Evolutionary conservation across 164 flowering plant species (phyloP).

Genomic region (Chimonanthus praecox): DNA sequence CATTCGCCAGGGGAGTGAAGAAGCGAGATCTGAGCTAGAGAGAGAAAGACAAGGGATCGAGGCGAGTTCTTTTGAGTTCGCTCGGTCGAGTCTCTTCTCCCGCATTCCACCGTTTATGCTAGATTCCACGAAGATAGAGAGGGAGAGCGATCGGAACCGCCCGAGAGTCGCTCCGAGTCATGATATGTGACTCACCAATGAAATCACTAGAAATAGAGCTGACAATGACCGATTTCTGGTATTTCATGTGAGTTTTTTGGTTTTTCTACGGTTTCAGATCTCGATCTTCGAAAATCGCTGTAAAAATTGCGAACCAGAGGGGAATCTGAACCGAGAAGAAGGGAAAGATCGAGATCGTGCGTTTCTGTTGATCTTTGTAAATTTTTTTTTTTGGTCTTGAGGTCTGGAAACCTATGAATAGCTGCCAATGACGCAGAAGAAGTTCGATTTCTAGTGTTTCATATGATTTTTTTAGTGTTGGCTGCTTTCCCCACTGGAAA

Average conservation of each 20-base stretch:
- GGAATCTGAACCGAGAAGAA: background rate
- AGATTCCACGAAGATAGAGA: too few species aligned
- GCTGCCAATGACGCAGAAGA: background rate
- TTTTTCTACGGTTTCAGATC: background rate
- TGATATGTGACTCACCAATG: background rate
- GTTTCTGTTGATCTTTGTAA: background rate
- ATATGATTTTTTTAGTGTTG: background rate
- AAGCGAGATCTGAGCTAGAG: background rate
- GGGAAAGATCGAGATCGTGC: background rate
- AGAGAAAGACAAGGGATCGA: background rate
- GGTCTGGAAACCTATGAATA: background rate
- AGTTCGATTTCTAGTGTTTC: background rate
- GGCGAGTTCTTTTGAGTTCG: background rate
- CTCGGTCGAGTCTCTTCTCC: background rate
- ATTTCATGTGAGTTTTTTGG: background rate
- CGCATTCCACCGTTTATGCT: background rate
- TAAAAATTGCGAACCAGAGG: background rate
- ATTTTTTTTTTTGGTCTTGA: background rate
- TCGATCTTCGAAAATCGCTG: background rate
- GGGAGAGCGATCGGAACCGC: background rate
- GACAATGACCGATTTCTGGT: constrained; percentile 1
- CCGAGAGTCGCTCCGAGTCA: background rate
- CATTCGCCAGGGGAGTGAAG: background rate
- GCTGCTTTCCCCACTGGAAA: background rate
- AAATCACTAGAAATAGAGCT: background rate